Conservation (phyloP, 176 grass and related monocot species). For the Oryza nivara region DNA sequence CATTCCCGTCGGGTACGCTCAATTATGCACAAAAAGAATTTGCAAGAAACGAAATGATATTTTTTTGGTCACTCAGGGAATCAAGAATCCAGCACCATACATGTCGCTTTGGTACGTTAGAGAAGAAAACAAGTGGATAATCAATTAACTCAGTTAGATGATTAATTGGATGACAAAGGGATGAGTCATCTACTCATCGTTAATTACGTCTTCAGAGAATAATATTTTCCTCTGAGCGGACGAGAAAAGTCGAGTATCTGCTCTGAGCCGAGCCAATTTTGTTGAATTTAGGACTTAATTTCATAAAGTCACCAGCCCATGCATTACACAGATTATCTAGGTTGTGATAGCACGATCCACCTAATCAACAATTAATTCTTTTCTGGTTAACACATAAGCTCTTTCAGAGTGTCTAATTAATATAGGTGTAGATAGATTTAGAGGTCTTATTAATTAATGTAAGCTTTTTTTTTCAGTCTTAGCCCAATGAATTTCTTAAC, state of each 20-base stretch:
- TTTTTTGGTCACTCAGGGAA: neutral
- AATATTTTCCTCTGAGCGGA: neutral
- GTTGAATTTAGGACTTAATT: neutral
- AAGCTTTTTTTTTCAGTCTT: too few species aligned
- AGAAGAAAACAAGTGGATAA: neutral
- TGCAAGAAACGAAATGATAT: neutral
- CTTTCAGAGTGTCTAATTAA: too few species aligned
- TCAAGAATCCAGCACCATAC: constrained; percentile 12
- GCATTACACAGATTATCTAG: too few species aligned
- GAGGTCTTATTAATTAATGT: too few species aligned
- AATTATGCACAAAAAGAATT: constrained; percentile 4
- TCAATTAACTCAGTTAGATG: neutral
- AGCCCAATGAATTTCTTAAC: too few species aligned
- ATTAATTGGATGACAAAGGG: neutral
- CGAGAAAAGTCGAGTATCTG: neutral
- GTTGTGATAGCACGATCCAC: too few species aligned
- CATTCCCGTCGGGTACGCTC: constrained; percentile 12
- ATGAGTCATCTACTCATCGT: neutral
- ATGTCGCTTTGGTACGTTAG: neutral
- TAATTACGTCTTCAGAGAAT: neutral
- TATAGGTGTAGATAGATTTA: too few species aligned
- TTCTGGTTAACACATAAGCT: too few species aligned
- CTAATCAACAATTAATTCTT: too few species aligned
- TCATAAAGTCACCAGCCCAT: too few species aligned
- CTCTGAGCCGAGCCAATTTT: neutral